These are phyloP conservation scores for Phytophthora litchii DNA, from an alignment of 352 stramenopile genomes.

Conservation along the genomic window DNA sequence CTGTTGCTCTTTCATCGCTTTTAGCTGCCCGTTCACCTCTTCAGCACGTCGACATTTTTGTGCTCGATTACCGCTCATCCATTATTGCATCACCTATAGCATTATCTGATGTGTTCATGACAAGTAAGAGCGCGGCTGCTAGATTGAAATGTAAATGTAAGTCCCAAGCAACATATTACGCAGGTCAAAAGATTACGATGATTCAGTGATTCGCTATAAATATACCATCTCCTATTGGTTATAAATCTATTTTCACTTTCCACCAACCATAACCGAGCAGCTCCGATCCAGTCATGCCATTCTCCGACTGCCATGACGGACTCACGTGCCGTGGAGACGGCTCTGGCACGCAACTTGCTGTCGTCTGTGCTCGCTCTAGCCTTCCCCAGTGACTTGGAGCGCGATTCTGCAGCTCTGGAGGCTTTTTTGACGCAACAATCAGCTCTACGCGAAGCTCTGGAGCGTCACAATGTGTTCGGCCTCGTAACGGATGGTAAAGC, in stretches of 20 bases:
- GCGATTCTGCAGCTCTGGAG: constrained; percentile 40
- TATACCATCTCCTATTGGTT: constrained; percentile 4
- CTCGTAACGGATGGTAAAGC: constrained; percentile 77
- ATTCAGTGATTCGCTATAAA: constrained; percentile 4
- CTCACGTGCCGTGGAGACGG: constrained; percentile 20
- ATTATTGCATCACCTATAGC: too few species aligned
- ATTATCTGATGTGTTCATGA: too few species aligned
- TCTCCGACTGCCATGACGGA: constrained; percentile 14
- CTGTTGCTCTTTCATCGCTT: too few species aligned
- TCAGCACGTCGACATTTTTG: too few species aligned
- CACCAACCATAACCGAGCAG: constrained; percentile 10
- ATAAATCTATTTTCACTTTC: neutral
- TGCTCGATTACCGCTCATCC: too few species aligned
- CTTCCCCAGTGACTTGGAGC: constrained; percentile 62
- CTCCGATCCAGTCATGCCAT: constrained; percentile 23
- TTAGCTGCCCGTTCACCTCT: too few species aligned
- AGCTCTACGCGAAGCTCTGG: constrained; percentile 53
- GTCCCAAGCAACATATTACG: too few species aligned
- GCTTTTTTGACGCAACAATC: constrained; percentile 58
- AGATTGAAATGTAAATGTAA: too few species aligned
- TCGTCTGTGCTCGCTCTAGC: constrained; percentile 77
- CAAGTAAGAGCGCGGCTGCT: too few species aligned
- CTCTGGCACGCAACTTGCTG: constrained; percentile 79
- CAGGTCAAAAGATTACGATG: too few species aligned
- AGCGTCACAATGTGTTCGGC: constrained; percentile 78